Conservation (phyloP, 805 yeast genomes). For the Monosporozyma siamensis region DNA sequence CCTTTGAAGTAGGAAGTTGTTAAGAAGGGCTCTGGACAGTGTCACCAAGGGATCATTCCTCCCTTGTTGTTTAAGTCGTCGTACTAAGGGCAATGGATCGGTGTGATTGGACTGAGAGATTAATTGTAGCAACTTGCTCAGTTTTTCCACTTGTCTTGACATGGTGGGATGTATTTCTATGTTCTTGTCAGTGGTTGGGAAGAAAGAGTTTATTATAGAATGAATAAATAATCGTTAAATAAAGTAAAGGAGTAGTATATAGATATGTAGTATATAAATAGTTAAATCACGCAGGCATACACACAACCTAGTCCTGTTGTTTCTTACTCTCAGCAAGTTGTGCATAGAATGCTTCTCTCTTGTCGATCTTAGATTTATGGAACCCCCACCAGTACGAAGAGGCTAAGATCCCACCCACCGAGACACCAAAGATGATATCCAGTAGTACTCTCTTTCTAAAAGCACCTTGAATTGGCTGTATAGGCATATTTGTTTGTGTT, state of each 20-base stretch:
- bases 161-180: too few species aligned
- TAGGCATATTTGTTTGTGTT: conserved; percentile 31
- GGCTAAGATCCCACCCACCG: conserved; percentile 54
- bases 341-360: conserved; percentile 80
- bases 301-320: conserved; percentile 7
- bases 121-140: neutral
- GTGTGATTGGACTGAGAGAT: neutral
- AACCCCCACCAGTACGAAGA: conserved; percentile 75
- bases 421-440: conserved; percentile 65
- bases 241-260: too few species aligned
- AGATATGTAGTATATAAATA: too few species aligned
- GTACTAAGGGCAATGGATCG: too few species aligned
- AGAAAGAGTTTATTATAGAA: too few species aligned
- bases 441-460: conserved; percentile 71
- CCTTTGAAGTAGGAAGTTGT: neutral
- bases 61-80: too few species aligned
- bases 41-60: neutral
- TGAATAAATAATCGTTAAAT: too few species aligned
- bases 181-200: too few species aligned
- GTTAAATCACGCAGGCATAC: too few species aligned
- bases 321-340: conserved; percentile 67
- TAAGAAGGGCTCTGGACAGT: neutral
- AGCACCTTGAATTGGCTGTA: conserved; percentile 80
- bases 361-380: conserved; percentile 65
- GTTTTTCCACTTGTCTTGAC: neutral